Conservation (phyloP, 306 rosid genomes). For the Rosa lucieae region DNA sequence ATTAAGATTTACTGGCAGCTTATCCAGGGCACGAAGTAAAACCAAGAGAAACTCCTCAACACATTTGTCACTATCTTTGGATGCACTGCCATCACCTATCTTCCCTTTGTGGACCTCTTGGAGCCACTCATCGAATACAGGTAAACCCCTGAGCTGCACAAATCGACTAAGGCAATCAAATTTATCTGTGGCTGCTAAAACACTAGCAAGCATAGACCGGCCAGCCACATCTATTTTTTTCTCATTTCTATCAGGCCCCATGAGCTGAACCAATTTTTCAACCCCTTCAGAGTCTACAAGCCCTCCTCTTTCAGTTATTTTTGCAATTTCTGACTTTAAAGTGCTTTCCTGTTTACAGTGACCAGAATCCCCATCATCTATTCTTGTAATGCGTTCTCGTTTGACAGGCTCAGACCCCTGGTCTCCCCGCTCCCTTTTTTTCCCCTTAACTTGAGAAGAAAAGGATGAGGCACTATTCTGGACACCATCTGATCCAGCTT, state of each 20-base stretch:
- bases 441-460: slow-evolving; percentile 68
- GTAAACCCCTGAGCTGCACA: slow-evolving; percentile 73
- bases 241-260: slow-evolving; percentile 68
- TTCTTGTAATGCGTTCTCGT: slow-evolving; percentile 58
- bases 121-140: slow-evolving; percentile 87
- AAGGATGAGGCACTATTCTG: slow-evolving; percentile 63
- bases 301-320: slow-evolving; percentile 85
- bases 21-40: slow-evolving; percentile 86
- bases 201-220: slow-evolving; percentile 71
- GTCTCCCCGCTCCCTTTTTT: slow-evolving; percentile 84
- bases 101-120: slow-evolving; percentile 89
- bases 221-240: slow-evolving; percentile 74
- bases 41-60: slow-evolving; percentile 81
- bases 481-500: slow-evolving; percentile 72
- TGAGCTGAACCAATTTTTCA: slow-evolving; percentile 72
- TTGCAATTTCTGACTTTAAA: slow-evolving; percentile 71
- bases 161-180: slow-evolving; percentile 72
- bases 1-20: slow-evolving; percentile 83
- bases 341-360: slow-evolving; percentile 50
- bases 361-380: slow-evolving; percentile 79
- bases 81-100: slow-evolving; percentile 51
- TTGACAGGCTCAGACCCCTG: slow-evolving; percentile 70
- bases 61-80: slow-evolving; percentile 66
- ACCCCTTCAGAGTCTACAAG: slow-evolving; percentile 76
- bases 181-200: slow-evolving; percentile 69